These are phyloP conservation scores for Rhipidocladum racemiflorum DNA, from an alignment of 176 grass and related monocot genomes.

Conservation along the genomic window DNA sequence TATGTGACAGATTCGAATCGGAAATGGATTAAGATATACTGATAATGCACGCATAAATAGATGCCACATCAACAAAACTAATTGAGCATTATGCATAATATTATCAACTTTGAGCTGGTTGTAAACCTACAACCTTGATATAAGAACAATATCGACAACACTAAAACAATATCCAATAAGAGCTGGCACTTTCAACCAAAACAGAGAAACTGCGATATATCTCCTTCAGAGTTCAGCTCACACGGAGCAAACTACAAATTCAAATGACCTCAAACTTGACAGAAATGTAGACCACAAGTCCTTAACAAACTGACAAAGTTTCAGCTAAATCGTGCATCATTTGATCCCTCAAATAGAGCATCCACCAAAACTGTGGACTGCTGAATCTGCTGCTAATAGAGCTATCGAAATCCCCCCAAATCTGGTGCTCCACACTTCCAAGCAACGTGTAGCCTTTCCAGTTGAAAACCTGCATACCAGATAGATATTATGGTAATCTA, in stretches of 20 bases:
- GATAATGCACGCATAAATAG: too few relatives aligned
- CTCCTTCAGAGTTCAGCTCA: neutral
- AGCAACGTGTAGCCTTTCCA: too few relatives aligned
- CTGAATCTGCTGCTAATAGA: neutral
- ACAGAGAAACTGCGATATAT: neutral
- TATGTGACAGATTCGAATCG: too few relatives aligned
- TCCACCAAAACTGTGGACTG: neutral
- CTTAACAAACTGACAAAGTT: neutral
- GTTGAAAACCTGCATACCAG: slow-evolving; percentile 46
- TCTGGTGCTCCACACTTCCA: too few relatives aligned
- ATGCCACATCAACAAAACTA: too few relatives aligned
- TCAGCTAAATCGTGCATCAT: neutral
- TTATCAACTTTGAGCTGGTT: too few relatives aligned
- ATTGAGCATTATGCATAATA: too few relatives aligned
- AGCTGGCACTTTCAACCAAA: neutral
- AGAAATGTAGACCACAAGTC: neutral
- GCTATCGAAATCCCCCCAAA: too few relatives aligned
- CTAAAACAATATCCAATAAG: neutral
- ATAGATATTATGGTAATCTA: neutral
- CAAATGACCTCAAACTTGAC: neutral
- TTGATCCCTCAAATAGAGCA: neutral
- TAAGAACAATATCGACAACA: too few relatives aligned
- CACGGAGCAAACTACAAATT: neutral
- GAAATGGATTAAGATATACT: too few relatives aligned
- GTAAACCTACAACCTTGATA: too few relatives aligned